Base-by-base conservation (phyloP, 2,329 filamentous ascomycete species). In the Sporothrix globosa region DNA sequence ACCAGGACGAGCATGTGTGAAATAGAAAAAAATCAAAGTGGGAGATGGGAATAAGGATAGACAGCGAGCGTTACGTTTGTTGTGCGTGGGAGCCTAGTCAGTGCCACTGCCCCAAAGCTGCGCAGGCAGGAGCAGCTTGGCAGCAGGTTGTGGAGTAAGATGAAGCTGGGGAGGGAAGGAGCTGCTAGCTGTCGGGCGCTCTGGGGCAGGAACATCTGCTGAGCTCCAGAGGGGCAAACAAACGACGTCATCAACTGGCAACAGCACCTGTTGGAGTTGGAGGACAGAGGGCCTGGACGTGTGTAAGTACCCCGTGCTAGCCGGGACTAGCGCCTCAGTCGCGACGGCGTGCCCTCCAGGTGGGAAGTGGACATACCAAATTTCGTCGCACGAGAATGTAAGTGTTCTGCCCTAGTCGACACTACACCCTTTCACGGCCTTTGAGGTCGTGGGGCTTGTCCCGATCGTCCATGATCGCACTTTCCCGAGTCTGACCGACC, bases 281-380 rank as follows among this genome's bases (percentile, higher is more conserved):
- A 48, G 52, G 41, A 54, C n/a, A 58, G 39, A 41, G 54, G 54
- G 46, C n/a, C 58, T 41, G 66, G 30, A 58, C 65, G 66, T 71
- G 65, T 71, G 69, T 69, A 71, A 71, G 69, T 68, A 71, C 69
- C 69, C 50, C 63, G 58, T 48, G 48, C 44, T 71, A 71, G 69
- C 58, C 46, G 63, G 48, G n/a, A 17, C 30, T 69, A 69, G 67
- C 67, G 67, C 44, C 44, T 44, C 44, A 44, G 39, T 21, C 21
- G 46, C 30, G 39, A 58, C 39, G 52, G 53, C 9, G 27, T 24
- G 46, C 34, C 34, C 24, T n/a, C 61, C 21, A 30, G 60, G 39
- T 27, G 56, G 6, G 34, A 10, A 44, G 34, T 39, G 39, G 39
- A 30, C 6, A 61, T 19, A 17, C 19, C 19, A 41, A 21, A 10